These are phyloP conservation scores for Neopestalotiopsis clavispora DNA, from an alignment of 2,329 filamentous ascomycete genomes.

Conservation along the genomic window DNA sequence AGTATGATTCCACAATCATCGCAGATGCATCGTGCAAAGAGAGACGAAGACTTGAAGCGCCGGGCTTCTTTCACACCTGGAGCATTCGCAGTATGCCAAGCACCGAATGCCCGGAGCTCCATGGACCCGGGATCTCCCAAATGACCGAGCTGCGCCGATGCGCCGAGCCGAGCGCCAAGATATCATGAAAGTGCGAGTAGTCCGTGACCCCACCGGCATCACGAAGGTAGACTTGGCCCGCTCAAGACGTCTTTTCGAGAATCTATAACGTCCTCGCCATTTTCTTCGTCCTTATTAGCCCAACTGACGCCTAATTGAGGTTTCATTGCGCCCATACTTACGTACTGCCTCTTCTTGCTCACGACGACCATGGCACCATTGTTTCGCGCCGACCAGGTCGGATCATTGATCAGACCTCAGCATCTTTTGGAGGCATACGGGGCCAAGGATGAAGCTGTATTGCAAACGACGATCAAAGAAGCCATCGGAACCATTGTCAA, in stretches of 20 bases:
- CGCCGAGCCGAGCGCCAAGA: background rate
- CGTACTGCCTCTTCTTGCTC: background rate
- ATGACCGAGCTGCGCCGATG: background rate
- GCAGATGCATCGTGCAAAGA: no score
- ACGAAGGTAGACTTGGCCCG: background rate
- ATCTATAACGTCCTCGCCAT: background rate
- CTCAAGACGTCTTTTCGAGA: background rate
- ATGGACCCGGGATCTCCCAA: no score
- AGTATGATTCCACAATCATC: no score
- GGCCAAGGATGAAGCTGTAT: constrained; percentile 41
- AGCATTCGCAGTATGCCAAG: no score
- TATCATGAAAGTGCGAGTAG: background rate
- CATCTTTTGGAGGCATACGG: background rate
- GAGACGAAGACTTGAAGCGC: no score
- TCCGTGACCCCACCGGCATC: no score
- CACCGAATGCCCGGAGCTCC: no score
- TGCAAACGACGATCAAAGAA: constrained; percentile 59
- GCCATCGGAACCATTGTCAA: constrained; percentile 41
- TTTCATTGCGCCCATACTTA: background rate
- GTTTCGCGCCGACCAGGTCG: constrained; percentile 75
- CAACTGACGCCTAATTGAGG: background rate
- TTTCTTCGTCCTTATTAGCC: background rate
- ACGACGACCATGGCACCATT: constrained; percentile 42
- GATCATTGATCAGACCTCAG: constrained; percentile 68
- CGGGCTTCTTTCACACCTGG: no score